These are phyloP conservation scores for Pelargonium cotyledonis DNA, from an alignment of 441 rosid genomes.

Conservation along the genomic window DNA sequence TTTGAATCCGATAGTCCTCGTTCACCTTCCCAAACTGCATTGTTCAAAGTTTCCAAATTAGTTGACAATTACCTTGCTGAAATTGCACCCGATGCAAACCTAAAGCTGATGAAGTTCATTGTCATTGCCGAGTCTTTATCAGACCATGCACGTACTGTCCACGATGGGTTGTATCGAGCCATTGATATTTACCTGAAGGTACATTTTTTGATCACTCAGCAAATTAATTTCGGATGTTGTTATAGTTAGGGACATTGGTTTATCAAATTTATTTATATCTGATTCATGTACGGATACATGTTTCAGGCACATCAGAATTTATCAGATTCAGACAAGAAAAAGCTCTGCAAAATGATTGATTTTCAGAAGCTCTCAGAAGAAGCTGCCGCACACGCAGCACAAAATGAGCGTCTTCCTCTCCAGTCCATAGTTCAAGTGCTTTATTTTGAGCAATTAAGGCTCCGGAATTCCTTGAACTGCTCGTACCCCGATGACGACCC, in stretches of 20 bases:
- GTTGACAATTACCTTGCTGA: conserved; percentile 93
- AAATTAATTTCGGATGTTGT: not conserved
- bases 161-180: conserved; percentile 91
- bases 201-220: conserved; percentile 4
- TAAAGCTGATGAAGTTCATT: conserved; percentile 79
- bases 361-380: conserved; percentile 97
- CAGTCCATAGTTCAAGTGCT: conserved; percentile 96
- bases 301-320: conserved; percentile 69
- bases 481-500: conserved; percentile 65
- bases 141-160: conserved; percentile 74
- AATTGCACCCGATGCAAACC: conserved; percentile 90
- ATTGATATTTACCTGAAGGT: conserved; percentile 89
- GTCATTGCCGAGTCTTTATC: conserved; percentile 87
- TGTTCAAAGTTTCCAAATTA: conserved; percentile 77
- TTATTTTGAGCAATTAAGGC: conserved; percentile 89
- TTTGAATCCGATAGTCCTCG: conserved; percentile 74
- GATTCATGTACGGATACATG: conserved; percentile 17
- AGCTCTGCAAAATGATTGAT: conserved; percentile 70
- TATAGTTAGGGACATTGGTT: not conserved
- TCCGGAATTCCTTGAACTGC: conserved; percentile 63
- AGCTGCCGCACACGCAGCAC: conserved; percentile 95
- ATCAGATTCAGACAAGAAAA: conserved; percentile 76
- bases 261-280: not conserved
- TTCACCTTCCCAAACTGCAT: conserved; percentile 78
- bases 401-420: conserved; percentile 91